Evolutionary conservation across 2,329 filamentous ascomycete genomes (phyloP).

Genomic region (Moelleriella libera): DNA sequence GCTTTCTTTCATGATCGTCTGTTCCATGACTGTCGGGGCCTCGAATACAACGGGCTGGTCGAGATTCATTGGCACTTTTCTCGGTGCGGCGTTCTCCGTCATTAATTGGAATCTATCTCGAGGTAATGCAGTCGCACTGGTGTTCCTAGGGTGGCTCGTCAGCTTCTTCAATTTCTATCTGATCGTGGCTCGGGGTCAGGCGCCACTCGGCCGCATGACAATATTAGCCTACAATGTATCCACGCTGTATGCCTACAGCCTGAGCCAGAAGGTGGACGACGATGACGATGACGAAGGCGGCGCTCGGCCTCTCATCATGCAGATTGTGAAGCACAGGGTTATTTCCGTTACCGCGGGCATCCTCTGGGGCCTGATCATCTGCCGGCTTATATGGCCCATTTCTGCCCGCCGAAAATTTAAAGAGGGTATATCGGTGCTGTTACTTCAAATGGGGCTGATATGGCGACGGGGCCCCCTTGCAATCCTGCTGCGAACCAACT

Average conservation of each 20-base stretch:
- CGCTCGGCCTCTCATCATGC: conserved; percentile 61
- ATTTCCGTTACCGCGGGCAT: conserved; percentile 70
- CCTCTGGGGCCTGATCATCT: conserved; percentile 77
- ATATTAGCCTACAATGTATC: conserved; percentile 88
- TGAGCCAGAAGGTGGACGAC: conserved; percentile 60
- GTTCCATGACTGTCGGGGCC: conserved; percentile 85
- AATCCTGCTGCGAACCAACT: conserved; percentile 46
- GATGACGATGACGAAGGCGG: conserved; percentile 73
- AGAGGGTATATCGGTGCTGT: conserved; percentile 68
- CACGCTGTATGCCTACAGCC: conserved; percentile 77
- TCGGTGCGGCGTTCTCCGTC: conserved; percentile 61
- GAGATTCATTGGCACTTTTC: conserved; percentile 66
- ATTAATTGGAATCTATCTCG: conserved; percentile 60
- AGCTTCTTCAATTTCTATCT: conserved; percentile 72
- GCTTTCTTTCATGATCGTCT: conserved; percentile 88
- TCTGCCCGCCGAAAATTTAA: conserved; percentile 74
- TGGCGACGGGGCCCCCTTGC: conserved; percentile 86
- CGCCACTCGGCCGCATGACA: conserved; percentile 78
- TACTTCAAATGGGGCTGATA: conserved; percentile 80
- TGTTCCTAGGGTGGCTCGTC: conserved; percentile 65
- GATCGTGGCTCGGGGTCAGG: conserved; percentile 65
- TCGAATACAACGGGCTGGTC: conserved; percentile 79
- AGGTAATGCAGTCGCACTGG: conserved; percentile 57
- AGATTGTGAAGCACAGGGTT: conserved; percentile 74
- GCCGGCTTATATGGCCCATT: conserved; percentile 77